These are phyloP conservation scores for Magnolia changhungtana DNA, from an alignment of 164 flowering plant species.

Conservation along the genomic window DNA sequence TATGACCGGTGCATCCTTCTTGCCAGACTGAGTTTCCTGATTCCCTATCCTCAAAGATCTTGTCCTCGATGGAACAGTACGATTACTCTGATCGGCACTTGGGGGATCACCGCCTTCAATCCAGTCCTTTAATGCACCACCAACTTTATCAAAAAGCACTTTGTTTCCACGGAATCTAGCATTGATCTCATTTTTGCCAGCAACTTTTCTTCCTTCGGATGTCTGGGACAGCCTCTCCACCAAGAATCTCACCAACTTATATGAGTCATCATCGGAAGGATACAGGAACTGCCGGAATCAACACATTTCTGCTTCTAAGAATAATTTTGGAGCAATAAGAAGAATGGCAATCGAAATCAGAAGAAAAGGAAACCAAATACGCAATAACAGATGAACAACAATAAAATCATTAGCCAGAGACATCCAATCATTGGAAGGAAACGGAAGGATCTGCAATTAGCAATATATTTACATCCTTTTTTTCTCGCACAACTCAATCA, in stretches of 20 bases:
- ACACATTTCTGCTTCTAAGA: constrained; percentile 55
- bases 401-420: too few relatives aligned
- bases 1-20: constrained; percentile 11
- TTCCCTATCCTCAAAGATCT: background rate
- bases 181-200: constrained; percentile 9
- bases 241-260: constrained; percentile 67
- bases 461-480: too few relatives aligned
- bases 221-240: constrained; percentile 57
- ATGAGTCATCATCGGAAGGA: constrained; percentile 79
- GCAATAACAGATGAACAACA: background rate
- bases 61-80: constrained; percentile 15
- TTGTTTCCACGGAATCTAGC: constrained; percentile 11
- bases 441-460: too few relatives aligned
- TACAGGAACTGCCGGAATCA: constrained; percentile 83
- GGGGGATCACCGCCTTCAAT: constrained; percentile 14
- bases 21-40: constrained; percentile 27
- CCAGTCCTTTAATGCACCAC: constrained; percentile 7
- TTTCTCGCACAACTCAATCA: too few relatives aligned
- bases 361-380: constrained; percentile 9
- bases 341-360: constrained; percentile 16
- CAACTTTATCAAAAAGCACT: background rate
- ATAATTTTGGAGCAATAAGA: constrained; percentile 35
- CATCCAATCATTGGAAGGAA: too few relatives aligned
- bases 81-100: constrained; percentile 14
- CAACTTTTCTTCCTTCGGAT: constrained; percentile 23